A percentile compares a stretch with the other conserved stretches of the same genome.
These are phyloP conservation scores for Leccinum insolens DNA, from an alignment of 1,284 basidiomycete genomes.

Conservation along the genomic window DNA sequence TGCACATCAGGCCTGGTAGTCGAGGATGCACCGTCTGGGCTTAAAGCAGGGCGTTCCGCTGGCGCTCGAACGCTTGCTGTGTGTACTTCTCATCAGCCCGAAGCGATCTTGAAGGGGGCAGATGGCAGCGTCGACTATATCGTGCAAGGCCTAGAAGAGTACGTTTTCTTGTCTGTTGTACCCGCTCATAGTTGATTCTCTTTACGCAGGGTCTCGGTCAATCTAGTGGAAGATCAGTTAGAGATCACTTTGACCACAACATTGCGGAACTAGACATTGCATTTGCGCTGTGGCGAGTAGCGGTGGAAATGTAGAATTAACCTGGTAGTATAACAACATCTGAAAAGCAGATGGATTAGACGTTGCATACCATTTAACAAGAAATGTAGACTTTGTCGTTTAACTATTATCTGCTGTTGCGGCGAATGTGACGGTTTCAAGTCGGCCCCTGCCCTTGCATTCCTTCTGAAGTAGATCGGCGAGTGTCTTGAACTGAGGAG, in stretches of 20 bases:
- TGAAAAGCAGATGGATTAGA: conserved; percentile 1
- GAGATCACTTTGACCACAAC: conserved; percentile 22
- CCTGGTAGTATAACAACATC: not conserved
- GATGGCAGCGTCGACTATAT: conserved; percentile 22
- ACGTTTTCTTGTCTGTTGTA: not conserved
- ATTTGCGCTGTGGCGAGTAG: not conserved
- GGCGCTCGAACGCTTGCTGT: conserved; percentile 76
- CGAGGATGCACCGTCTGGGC: conserved; percentile 83
- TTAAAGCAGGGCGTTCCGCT: conserved; percentile 74
- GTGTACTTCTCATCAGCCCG: conserved; percentile 76
- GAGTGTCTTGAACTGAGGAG: conserved; percentile 86
- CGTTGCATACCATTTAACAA: not conserved
- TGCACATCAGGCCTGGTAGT: conserved; percentile 67
- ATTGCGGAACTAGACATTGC: conserved; percentile 17
- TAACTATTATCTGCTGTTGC: conserved; percentile 52
- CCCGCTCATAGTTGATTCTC: not conserved
- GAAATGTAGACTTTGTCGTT: not conserved
- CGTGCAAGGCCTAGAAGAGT: conserved; percentile 27
- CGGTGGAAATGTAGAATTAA: not conserved
- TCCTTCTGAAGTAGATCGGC: conserved; percentile 91
- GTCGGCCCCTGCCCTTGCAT: conserved; percentile 80
- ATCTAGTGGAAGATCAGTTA: conserved; percentile 22
- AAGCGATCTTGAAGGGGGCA: conserved; percentile 26
- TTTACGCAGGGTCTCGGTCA: conserved; percentile 22
- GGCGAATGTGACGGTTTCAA: conserved; percentile 82